Conservation (phyloP, 306 rosid species). For the Casuarina cunninghamiana region DNA sequence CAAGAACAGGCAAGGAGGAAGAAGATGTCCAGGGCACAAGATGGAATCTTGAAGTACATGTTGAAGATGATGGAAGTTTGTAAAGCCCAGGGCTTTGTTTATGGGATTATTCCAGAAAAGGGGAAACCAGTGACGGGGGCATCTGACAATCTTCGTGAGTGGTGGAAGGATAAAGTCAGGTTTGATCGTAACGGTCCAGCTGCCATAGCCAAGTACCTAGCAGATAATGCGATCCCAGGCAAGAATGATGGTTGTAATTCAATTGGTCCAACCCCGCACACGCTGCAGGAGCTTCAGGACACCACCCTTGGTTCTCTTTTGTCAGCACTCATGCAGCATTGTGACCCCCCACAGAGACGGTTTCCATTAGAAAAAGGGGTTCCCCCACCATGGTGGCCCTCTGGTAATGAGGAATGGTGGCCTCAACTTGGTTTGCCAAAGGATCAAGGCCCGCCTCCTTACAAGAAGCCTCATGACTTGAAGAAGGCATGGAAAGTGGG, state of each 20-base stretch:
- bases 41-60: conserved; percentile 84
- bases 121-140: conserved; percentile 89
- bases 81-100: conserved; percentile 88
- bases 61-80: conserved; percentile 93
- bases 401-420: conserved; percentile 87
- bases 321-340: conserved; percentile 92
- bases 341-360: conserved; percentile 85
- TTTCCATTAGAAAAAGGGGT: conserved; percentile 82
- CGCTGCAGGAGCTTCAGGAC: conserved; percentile 83
- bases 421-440: conserved; percentile 65
- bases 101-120: conserved; percentile 84
- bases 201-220: conserved; percentile 75
- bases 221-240: conserved; percentile 58
- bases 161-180: conserved; percentile 95
- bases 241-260: conserved; percentile 56
- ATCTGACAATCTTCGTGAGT: conserved; percentile 84
- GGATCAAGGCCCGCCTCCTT: conserved; percentile 84
- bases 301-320: conserved; percentile 83
- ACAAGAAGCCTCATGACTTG: conserved; percentile 91
- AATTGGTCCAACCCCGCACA: conserved; percentile 69
- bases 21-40: conserved; percentile 91
- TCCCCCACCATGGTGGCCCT: conserved; percentile 95
- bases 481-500: conserved; percentile 94
- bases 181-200: conserved; percentile 91
- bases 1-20: conserved; percentile 88